Conservation (phyloP, 2,329 filamentous ascomycete species). For the Thielaviopsis punctulata region DNA sequence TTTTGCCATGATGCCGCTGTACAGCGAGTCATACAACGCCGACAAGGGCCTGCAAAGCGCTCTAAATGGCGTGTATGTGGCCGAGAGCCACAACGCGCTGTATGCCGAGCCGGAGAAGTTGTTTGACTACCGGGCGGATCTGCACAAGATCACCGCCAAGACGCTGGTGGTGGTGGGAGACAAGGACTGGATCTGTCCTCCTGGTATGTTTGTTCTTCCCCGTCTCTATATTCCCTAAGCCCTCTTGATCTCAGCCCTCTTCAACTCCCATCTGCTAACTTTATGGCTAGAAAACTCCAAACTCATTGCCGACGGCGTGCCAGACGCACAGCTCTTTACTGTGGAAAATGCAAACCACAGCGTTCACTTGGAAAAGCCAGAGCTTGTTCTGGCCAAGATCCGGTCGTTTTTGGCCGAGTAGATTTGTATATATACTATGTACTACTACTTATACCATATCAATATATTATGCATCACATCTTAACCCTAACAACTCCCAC, state of each 20-base stretch:
- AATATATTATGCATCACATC: not conserved
- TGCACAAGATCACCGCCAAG: slow-evolving; percentile 18
- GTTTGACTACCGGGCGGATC: slow-evolving; percentile 21
- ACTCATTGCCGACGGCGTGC: slow-evolving; percentile 13
- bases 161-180: slow-evolving; percentile 22
- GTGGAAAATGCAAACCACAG: slow-evolving; percentile 20
- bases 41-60: slow-evolving; percentile 18
- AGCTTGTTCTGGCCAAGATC: slow-evolving; percentile 17
- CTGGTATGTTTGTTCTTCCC: slow-evolving; percentile 15
- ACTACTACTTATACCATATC: too few species aligned
- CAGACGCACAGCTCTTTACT: slow-evolving; percentile 17
- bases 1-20: slow-evolving; percentile 22
- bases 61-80: slow-evolving; percentile 19
- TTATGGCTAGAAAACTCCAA: not conserved
- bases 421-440: too few species aligned
- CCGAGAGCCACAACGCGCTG: slow-evolving; percentile 22
- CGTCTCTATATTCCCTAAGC: slow-evolving; percentile 14
- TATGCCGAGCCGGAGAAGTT: slow-evolving; percentile 22
- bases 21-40: slow-evolving; percentile 21
- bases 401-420: slow-evolving; percentile 11
- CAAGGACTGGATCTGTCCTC: slow-evolving; percentile 25
- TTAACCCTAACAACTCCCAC: not conserved
- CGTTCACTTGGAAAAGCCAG: slow-evolving; percentile 21
- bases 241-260: not conserved
- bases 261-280: not conserved